Evolutionary conservation across 805 yeast genomes (phyloP), one percentile per base, ranked within the genome.

Genomic region (Zygoascus ofunaensis): DNA sequence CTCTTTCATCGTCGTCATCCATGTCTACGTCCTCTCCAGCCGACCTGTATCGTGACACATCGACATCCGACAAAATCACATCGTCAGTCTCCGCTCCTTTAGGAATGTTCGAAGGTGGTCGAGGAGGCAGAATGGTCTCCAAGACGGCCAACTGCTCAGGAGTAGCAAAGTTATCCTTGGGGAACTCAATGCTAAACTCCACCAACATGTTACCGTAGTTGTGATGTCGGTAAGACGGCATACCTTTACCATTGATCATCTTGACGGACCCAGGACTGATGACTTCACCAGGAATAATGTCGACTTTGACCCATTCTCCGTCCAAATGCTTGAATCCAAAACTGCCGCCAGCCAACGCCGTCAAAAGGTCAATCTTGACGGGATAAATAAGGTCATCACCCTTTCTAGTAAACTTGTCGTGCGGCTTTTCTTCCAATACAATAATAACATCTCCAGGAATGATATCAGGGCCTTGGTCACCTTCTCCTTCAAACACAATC

Each of bases 371-470:
- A 58, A 92, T 71, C 70, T 87, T 87, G 54, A 86, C 87, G 60
- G 82, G 85, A 65, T 82, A 81, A 63, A 73, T 74, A 60, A 92
- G 76, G 63, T 92, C 95, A 62, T 86, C 82, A 54, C 87, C 95
- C 64, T 82, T 76, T 77, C 99, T 86, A 55, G 77, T 76, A 73
- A 87, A 92, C 47, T 71, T 63, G 38, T 74, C 77, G 65, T 92
- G 94, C 51, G 87, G 85, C 72, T 82, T 86, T 73, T 90, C 95
- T 51, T 85, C 90, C 53, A 92, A 77, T 34, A 87, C 83, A 54
- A 92, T 87, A 49, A 92, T 74, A 52, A 92, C 97, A 65, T 92
- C 98, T 65, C 99, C 99, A 24, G 98, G 95, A 49, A 87, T 79
- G 47, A 86, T 75, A 64, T 83, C 87, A 49, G 97, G 97, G 53